A percentile compares a stretch with the other conserved stretches of the same genome.
phyloP scores from a whole-genome alignment of 2,329 filamentous ascomycete species.

The Calonectria montana region DNA sequence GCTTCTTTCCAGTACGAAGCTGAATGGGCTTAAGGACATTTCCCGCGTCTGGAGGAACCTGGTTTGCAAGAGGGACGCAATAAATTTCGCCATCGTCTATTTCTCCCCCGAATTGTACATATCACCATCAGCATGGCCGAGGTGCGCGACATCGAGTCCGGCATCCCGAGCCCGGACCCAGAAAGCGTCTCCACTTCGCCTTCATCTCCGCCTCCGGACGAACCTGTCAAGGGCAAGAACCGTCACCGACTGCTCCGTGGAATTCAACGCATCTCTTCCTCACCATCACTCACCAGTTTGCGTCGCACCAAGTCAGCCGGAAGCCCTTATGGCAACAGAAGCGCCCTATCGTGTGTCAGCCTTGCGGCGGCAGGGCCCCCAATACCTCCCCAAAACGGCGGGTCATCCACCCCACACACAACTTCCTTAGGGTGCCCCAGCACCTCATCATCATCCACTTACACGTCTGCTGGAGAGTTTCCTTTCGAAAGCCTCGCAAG shows the following conservation, averaged over 20 bases:
- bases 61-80: neutral
- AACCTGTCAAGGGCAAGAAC: constrained; percentile 68
- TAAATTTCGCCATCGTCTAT: neutral
- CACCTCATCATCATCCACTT: constrained; percentile 53
- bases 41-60: neutral
- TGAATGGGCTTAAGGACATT: constrained; percentile 9
- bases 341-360: constrained; percentile 66
- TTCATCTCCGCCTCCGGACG: constrained; percentile 41
- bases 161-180: constrained; percentile 41
- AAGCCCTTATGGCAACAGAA: constrained; percentile 72
- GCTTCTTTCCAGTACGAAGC: neutral
- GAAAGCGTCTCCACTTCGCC: constrained; percentile 40
- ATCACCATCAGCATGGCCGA: constrained; percentile 38
- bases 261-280: constrained; percentile 85
- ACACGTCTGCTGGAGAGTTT: constrained; percentile 54
- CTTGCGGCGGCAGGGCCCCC: constrained; percentile 54
- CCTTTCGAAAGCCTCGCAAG: constrained; percentile 56
- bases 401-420: constrained; percentile 49
- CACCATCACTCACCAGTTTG: constrained; percentile 74
- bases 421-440: constrained; percentile 53
- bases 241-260: constrained; percentile 78
- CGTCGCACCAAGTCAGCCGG: constrained; percentile 74
- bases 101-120: neutral
- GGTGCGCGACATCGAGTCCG: constrained; percentile 37
- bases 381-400: constrained; percentile 40